These are phyloP conservation scores for Beta corolliflora DNA, from an alignment of 179 eudicot genomes.

Conservation along the genomic window DNA sequence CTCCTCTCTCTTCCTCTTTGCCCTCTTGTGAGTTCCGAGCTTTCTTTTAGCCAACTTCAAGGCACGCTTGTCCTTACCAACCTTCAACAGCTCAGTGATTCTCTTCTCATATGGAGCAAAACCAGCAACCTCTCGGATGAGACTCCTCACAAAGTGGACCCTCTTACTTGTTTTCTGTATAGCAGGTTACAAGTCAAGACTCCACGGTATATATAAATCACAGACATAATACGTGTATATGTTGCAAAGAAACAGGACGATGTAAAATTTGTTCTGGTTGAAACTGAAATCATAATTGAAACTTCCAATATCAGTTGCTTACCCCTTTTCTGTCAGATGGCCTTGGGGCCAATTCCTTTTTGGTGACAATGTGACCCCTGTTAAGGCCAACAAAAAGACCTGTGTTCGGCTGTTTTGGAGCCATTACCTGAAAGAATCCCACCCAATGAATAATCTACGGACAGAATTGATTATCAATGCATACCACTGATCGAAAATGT, in stretches of 20 bases:
- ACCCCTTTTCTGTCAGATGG: constrained; percentile 82
- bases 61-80: constrained; percentile 68
- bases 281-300: not conserved
- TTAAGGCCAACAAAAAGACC: constrained; percentile 78
- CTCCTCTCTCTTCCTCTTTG: constrained; percentile 72
- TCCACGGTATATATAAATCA: not conserved
- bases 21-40: constrained; percentile 76
- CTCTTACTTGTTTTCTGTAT: constrained; percentile 61
- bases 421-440: constrained; percentile 46
- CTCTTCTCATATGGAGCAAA: constrained; percentile 71
- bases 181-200: not conserved
- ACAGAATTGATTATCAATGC: no score
- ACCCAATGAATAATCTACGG: not conserved
- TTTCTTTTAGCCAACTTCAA: constrained; percentile 68
- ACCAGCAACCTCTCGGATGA: constrained; percentile 64
- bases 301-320: constrained; percentile 4
- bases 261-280: no score
- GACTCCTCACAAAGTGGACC: constrained; percentile 45
- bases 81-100: constrained; percentile 66
- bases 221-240: not conserved
- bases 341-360: constrained; percentile 64
- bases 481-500: no score
- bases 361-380: constrained; percentile 72
- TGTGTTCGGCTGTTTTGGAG: constrained; percentile 64
- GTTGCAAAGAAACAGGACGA: not conserved